Evolutionary conservation across 192 early-diverging fungal genomes (phyloP), one percentile per base, ranked within the genome.

Genomic region (Coemansia sp.): DNA sequence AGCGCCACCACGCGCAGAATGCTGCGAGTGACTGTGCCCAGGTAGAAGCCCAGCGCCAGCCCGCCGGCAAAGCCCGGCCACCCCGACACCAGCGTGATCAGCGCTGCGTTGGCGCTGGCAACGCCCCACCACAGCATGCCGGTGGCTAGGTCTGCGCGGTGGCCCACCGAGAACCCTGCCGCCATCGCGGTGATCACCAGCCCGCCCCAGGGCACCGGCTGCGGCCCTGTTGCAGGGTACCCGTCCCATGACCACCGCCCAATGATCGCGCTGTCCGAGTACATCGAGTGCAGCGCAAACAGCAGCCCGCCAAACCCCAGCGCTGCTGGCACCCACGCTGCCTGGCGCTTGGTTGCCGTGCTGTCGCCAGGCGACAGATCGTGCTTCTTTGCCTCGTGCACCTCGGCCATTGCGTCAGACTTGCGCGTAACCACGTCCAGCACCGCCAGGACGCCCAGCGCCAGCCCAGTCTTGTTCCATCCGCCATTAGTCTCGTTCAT

Each of bases 281-380:
- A 89, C 86, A 93, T 85, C 27, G 89, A 88, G 66, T 91, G 91
- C 41, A 93, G 72, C 9, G 82, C 79, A 74, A 93, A 93, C 37
- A 91, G 56, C 19, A 89, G 71, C 7, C 79, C 70, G 17, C 89
- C 90, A 25, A 88, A 84, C 7, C 90, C 88, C 17, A 81, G 53
- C 38, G 88, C 84, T 11, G 89, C 56, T 23, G 72, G 52, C 7
- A 82, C 19, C 76, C 86, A 87, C n/a, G 63, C 73, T 15, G 76
- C 63, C 11, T 51, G 63, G 41, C 41, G 51, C 67, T 56, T 32
- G 1, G 50, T 35, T 48, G 21, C 38, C 4, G 19, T 35, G n/a
- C 39, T 19, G 19, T 17, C 27, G 39, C 22, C 17, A 8, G 51
- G 38, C 50, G 49, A 43, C 14, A 69, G 63, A 25, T 79, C 76